Percentiles rank a stretch among this genome's conserved stretches.
phyloP scores from a whole-genome alignment of 768 basidiomycete genomes.

The Boletales sp. region DNA sequence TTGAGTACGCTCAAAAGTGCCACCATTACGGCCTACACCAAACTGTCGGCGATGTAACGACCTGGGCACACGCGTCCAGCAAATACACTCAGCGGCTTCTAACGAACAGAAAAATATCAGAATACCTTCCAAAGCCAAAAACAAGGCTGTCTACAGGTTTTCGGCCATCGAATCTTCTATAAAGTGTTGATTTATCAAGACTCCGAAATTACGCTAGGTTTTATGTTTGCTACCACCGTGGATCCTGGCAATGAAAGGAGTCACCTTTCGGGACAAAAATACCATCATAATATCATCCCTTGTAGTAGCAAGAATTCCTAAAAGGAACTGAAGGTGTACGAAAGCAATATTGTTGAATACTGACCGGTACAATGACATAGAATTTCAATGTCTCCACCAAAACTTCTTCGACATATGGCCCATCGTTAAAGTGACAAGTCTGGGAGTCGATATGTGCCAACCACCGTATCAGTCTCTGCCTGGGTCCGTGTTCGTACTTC shows the following conservation, averaged over 20 bases:
- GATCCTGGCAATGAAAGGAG: slow-evolving; percentile 6
- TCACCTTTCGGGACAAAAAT: slow-evolving; percentile 24
- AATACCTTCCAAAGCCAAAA: slow-evolving; percentile 26
- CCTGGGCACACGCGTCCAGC: slow-evolving; percentile 31
- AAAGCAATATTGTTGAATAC: background rate
- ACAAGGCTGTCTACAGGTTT: background rate
- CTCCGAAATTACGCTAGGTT: background rate
- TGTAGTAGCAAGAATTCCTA: slow-evolving; percentile 17
- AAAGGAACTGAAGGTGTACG: background rate
- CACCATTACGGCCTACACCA: slow-evolving; percentile 25
- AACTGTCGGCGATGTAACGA: slow-evolving; percentile 24
- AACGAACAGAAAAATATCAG: background rate
- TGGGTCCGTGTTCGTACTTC: slow-evolving; percentile 29
- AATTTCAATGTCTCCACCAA: slow-evolving; percentile 28
- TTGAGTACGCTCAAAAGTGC: slow-evolving; percentile 16
- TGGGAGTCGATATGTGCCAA: slow-evolving; percentile 29
- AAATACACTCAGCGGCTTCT: background rate
- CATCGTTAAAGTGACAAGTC: slow-evolving; percentile 19
- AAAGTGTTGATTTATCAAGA: background rate
- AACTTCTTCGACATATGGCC: slow-evolving; percentile 26
- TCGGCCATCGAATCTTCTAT: slow-evolving; percentile 4
- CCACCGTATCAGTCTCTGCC: slow-evolving; percentile 26
- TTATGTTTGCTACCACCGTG: slow-evolving; percentile 15
- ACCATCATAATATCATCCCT: slow-evolving; percentile 17
- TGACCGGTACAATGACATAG: slow-evolving; percentile 26